These are phyloP conservation scores for Pseudozyma sp. DNA, from an alignment of 1,284 basidiomycete species.

Conservation along the genomic window DNA sequence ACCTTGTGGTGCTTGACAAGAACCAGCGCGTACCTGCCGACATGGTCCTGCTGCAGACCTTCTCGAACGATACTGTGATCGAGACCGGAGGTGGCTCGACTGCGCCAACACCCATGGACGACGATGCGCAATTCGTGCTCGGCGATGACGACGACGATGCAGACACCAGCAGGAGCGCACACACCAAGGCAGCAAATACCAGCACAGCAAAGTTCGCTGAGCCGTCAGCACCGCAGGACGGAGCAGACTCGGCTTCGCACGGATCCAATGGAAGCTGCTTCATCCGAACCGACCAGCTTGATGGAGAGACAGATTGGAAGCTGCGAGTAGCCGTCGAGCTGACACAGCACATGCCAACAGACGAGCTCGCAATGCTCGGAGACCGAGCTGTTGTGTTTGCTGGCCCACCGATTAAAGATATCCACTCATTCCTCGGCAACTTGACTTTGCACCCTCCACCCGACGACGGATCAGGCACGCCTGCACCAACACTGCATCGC, in stretches of 20 bases:
- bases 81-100: conserved; percentile 20
- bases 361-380: conserved; percentile 76
- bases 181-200: conserved; percentile 1
- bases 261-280: conserved; percentile 93
- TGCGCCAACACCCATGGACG: conserved; percentile 20
- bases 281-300: conserved; percentile 95
- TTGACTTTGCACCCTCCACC: conserved; percentile 77
- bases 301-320: conserved; percentile 99
- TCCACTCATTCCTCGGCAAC: conserved; percentile 93
- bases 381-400: conserved; percentile 72
- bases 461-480: conserved; percentile 27
- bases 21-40: conserved; percentile 97
- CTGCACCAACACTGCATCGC: conserved; percentile 22
- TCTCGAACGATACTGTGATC: conserved; percentile 51
- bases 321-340: conserved; percentile 86
- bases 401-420: conserved; percentile 95
- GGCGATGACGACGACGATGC: conserved; percentile 52
- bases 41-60: conserved; percentile 87
- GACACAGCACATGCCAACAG: conserved; percentile 80
- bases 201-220: background rate
- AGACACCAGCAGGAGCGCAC: conserved; percentile 6
- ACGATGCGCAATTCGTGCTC: conserved; percentile 44
- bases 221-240: background rate
- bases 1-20: conserved; percentile 92
- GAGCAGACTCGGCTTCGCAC: conserved; percentile 11